phyloP scores from a whole-genome alignment of 805 yeast genomes.

The Candida rishiriensis region DNA sequence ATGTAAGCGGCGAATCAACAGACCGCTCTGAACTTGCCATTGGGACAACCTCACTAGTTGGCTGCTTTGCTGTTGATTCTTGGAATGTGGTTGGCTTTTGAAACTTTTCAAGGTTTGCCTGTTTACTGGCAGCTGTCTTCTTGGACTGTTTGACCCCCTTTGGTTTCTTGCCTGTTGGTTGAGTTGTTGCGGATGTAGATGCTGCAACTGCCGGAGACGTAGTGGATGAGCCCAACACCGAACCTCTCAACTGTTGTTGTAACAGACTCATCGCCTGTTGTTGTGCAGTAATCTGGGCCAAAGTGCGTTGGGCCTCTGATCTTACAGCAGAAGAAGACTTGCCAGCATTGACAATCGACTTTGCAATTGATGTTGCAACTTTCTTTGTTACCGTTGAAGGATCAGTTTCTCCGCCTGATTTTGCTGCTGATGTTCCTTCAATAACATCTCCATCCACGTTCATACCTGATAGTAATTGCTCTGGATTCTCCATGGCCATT shows the following conservation, averaged over 20 bases:
- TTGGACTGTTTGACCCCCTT: not conserved
- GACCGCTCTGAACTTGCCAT: not conserved
- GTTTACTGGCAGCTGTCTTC: conserved; percentile 1
- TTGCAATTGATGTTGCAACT: conserved; percentile 4
- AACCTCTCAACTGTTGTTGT: conserved; percentile 15
- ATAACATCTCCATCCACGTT: conserved; percentile 9
- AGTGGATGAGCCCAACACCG: too few relatives aligned
- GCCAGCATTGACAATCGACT: conserved; percentile 19
- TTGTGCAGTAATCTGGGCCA: conserved; percentile 21
- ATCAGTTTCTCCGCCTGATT: not conserved
- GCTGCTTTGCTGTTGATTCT: conserved; percentile 1
- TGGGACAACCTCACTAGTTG: too few relatives aligned
- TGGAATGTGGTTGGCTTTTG: conserved; percentile 11
- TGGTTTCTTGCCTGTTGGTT: not conserved
- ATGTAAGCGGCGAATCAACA: not conserved
- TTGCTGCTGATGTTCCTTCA: not conserved
- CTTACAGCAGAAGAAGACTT: conserved; percentile 19
- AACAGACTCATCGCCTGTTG: conserved; percentile 13
- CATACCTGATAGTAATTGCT: conserved; percentile 35
- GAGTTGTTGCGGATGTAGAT: conserved; percentile 6
- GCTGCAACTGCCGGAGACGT: conserved; percentile 11
- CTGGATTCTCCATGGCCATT: conserved; percentile 68
- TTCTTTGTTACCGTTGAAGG: not conserved
- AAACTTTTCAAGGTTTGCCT: conserved; percentile 13
- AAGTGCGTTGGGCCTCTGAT: conserved; percentile 21